These are phyloP conservation scores for Agapanthus africanus DNA, from an alignment of 106 monocot species.

Conservation along the genomic window DNA sequence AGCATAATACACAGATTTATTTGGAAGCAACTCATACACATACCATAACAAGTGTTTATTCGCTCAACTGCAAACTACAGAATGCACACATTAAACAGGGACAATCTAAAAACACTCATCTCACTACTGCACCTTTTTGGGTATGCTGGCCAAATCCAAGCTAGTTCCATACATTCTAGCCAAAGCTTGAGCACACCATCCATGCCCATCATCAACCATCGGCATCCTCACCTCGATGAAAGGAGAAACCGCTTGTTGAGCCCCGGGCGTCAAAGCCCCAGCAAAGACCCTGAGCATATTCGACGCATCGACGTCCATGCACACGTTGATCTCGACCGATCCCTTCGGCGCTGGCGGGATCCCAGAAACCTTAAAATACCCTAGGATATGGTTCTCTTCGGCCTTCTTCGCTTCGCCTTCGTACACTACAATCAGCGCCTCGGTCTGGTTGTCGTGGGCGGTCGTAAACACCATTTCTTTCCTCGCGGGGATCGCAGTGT, in stretches of 20 bases:
- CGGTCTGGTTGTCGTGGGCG: slow-evolving; percentile 58
- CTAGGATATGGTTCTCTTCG: slow-evolving; percentile 55
- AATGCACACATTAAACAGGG: too few species aligned
- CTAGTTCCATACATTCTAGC: slow-evolving; percentile 36
- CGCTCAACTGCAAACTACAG: too few species aligned
- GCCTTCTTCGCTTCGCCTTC: slow-evolving; percentile 58
- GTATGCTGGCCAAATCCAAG: slow-evolving; percentile 33
- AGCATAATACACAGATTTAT: too few species aligned
- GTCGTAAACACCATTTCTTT: slow-evolving; percentile 63
- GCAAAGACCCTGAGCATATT: slow-evolving; percentile 57
- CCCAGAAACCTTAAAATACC: slow-evolving; percentile 63
- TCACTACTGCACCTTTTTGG: too few species aligned
- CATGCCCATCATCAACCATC: slow-evolving; percentile 56
- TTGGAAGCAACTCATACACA: too few species aligned
- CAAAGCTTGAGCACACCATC: slow-evolving; percentile 58
- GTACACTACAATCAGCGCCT: slow-evolving; percentile 57
- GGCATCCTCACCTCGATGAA: slow-evolving; percentile 75
- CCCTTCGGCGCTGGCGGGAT: slow-evolving; percentile 62
- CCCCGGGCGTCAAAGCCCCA: slow-evolving; percentile 21
- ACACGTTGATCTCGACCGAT: slow-evolving; percentile 46
- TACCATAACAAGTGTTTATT: too few species aligned
- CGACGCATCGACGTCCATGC: slow-evolving; percentile 72
- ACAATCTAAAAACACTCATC: too few species aligned
- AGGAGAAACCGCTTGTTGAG: slow-evolving; percentile 15
- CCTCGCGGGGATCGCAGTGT: slow-evolving; percentile 59